Base-by-base conservation (phyloP, 768 basidiomycete species). In the Termitomyces heimii region DNA sequence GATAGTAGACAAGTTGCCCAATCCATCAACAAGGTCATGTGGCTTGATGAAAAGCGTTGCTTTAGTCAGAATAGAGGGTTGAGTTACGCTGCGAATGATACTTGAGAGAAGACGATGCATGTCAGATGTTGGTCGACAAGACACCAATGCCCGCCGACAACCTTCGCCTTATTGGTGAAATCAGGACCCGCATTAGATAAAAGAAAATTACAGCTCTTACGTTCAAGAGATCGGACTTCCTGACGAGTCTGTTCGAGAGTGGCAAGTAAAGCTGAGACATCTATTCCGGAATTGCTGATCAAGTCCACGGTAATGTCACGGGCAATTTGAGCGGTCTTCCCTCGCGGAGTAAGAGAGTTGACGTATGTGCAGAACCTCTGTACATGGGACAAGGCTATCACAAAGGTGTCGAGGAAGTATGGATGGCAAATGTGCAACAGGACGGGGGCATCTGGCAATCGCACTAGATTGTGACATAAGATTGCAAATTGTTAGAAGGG, bases 31-130 rank as follows among this genome's bases (percentile, higher is more conserved):
- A n/a, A 92, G 78, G 60, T 92, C 87, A 10, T 68, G 72, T 2
- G 88, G 78, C 65, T 87, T 89, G 66, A 92, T 79, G 65, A 91
- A 92, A 35, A 92, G 72, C 9, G 76, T 77, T 0, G 88, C 72
- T 63, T 86, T 88, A 70, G 86, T 77, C 39, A 91, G 68, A n/a
- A 81, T 71, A 0, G 75, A 58, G 0, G 83, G 77, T 22, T 72
- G 66, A 3, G 75, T 72, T 28, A 92, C 69, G 43, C 73, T 76
- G 37, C 72, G 69, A 26, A 85, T 69, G 42, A 77, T 66, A 57
- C 72, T 76, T 54, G 68, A 73, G 32, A 88, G 65, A 45, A 73
- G 63, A 2, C 69, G 64, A 47, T 73, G 63, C 68, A 86, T 79
- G 4, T 74, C 62, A 3, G 73, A 70, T 16, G 77, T 74, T 0